Evolutionary conservation across 805 yeast species (phyloP), one percentile per base, ranked within the genome.

Genomic region (Saturnispora quitensis): DNA sequence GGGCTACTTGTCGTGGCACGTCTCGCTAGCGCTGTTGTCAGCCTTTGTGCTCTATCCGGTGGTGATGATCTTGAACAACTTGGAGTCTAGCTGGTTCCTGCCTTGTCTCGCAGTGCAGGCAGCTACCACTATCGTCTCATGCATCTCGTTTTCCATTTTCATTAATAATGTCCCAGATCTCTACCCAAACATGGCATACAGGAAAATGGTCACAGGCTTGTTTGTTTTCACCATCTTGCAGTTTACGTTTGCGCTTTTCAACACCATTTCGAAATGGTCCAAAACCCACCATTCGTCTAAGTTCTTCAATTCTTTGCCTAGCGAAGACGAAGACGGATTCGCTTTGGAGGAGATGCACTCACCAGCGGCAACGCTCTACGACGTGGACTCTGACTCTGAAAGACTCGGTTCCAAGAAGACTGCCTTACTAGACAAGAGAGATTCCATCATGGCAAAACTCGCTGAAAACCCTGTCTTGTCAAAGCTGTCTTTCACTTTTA

Each of bases 141-240:
- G 85, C 50, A 55, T 81, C 15, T 66, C 76, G 18, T 77, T 82
- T 59, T 74, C 78, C 48, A 67, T 82, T 9, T 88, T 82, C 61
- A 75, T 79, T 40, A 64, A 71, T 4, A 71, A 83, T 17, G 82
- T 81, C 24, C 84, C 86, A 0, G 73, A 76, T 51, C 70, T 88
- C 59, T 91, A 88, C 64, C 96, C 96, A 1, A 73, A 76, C 40
- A 87, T 87, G 62, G 83, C 85, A 0, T 89, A 89, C 66, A 68
- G 78, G 13, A 77, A 74, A 60, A 80, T 86, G 80, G 75, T 85
- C 24, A 70, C 77, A 62, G 76, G 86, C 10, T 67, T 89, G 53
- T 66, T 84, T 10, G 62, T 82, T 47, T 65, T 80, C 10, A 66
- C 81, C 2, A 52, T 75, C 2, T 66, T 71, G 2, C 96, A 87